Percentiles rank a stretch among this genome's conserved stretches.
phyloP scores from a whole-genome alignment of 495 filamentous ascomycete species.

The Evernia prunastri region DNA sequence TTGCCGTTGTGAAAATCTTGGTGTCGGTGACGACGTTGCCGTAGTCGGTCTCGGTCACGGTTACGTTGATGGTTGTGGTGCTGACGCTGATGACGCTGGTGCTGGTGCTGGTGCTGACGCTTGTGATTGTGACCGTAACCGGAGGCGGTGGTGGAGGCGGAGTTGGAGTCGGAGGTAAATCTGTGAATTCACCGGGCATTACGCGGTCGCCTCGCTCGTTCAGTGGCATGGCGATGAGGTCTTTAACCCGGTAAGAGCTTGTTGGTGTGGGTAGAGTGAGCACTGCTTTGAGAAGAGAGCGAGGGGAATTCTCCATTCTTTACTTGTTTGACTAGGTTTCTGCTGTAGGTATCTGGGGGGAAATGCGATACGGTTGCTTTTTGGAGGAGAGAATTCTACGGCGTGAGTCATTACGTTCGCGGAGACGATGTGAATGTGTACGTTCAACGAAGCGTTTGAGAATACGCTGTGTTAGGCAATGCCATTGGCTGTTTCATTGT shows the following conservation, averaged over 20 bases:
- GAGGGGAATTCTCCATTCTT: neutral
- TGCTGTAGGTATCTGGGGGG: neutral
- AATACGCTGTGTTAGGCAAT: neutral
- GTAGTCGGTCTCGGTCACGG: neutral
- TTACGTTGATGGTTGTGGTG: neutral
- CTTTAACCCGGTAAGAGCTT: too few species aligned
- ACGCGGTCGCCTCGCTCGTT: neutral
- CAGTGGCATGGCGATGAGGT: neutral
- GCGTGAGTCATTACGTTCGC: neutral
- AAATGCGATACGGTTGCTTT: neutral
- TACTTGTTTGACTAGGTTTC: neutral
- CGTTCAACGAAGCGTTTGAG: neutral
- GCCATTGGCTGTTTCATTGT: conserved; percentile 1
- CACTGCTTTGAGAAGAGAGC: neutral
- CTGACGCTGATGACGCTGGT: neutral
- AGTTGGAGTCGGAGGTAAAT: neutral
- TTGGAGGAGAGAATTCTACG: neutral
- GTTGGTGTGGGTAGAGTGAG: neutral
- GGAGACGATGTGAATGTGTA: neutral
- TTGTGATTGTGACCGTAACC: neutral
- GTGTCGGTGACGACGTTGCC: neutral
- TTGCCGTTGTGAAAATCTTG: neutral
- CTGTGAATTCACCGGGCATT: neutral
- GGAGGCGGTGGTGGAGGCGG: neutral
- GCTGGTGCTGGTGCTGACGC: neutral